phyloP scores from a whole-genome alignment of 2,329 filamentous ascomycete genomes.

The Pestalotiopsis sp. region DNA sequence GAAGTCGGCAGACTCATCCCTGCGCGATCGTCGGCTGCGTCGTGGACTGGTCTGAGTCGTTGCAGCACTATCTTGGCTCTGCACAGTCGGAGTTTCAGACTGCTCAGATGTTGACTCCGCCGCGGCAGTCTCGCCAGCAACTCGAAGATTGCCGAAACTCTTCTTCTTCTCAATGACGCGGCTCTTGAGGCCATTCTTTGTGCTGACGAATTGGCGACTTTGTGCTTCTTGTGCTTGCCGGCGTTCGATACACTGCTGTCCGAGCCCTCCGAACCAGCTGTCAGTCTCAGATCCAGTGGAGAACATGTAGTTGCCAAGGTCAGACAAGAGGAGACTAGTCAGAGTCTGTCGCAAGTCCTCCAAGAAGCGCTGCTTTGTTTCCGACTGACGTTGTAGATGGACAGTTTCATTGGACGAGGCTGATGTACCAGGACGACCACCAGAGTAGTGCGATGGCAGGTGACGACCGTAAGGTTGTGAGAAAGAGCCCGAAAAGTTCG shows the following conservation, averaged over 20 bases:
- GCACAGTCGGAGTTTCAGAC: conserved; percentile 37
- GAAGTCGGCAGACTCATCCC: conserved; percentile 58
- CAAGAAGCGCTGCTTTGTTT: conserved; percentile 80
- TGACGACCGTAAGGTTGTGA: conserved; percentile 44
- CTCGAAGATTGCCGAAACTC: conserved; percentile 67
- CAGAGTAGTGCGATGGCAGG: conserved; percentile 47
- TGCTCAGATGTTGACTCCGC: conserved; percentile 39
- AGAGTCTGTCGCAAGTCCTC: conserved; percentile 76
- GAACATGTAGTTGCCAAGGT: conserved; percentile 85
- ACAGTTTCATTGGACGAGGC: conserved; percentile 70
- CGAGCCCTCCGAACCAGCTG: conserved; percentile 75
- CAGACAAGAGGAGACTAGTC: conserved; percentile 83
- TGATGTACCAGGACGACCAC: conserved; percentile 65
- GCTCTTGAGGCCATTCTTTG: conserved; percentile 48
- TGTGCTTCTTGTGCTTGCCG: conserved; percentile 57
- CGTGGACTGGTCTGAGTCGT: conserved; percentile 41
- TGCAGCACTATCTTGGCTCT: conserved; percentile 44
- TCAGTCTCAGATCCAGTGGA: conserved; percentile 92
- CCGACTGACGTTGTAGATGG: conserved; percentile 60
- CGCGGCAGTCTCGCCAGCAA: conserved; percentile 42
- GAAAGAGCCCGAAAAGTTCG: conserved; percentile 57
- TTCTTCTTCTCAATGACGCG: conserved; percentile 65
- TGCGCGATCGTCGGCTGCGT: conserved; percentile 31
- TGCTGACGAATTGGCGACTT: conserved; percentile 39
- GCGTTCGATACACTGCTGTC: conserved; percentile 66